Percentiles rank a stretch among this genome's conserved stretches.
phyloP scores from a whole-genome alignment of 441 rosid species.

The Mallotus japonicus region DNA sequence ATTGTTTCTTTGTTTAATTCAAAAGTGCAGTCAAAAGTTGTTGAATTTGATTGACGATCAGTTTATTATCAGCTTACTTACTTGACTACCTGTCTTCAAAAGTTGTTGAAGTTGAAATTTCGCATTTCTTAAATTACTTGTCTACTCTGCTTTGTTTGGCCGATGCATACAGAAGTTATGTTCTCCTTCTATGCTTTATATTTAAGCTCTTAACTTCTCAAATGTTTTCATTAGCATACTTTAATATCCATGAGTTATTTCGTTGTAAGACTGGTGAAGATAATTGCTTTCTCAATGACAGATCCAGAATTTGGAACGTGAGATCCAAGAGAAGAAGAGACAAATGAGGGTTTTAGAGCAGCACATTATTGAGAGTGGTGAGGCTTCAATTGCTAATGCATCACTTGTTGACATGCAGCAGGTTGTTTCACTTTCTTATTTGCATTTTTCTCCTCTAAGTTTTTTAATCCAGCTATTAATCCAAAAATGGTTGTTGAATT shows the following conservation, averaged over 20 bases:
- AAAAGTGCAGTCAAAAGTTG: not conserved
- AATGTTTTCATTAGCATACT: not conserved
- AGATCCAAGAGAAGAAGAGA: slow-evolving; percentile 87
- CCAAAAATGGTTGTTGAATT: slow-evolving; percentile 14
- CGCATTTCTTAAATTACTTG: not conserved
- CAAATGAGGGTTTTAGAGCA: slow-evolving; percentile 87
- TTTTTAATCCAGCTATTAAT: slow-evolving; percentile 14
- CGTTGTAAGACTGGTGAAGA: slow-evolving; percentile 11
- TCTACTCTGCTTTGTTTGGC: not conserved
- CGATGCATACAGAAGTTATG: not conserved
- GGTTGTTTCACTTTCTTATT: slow-evolving; percentile 41
- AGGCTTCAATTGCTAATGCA: slow-evolving; percentile 90
- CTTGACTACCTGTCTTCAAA: not conserved
- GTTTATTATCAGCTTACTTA: not conserved
- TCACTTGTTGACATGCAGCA: slow-evolving; percentile 94
- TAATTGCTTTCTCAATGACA: slow-evolving; percentile 34
- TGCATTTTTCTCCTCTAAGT: not conserved
- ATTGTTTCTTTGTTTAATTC: not conserved
- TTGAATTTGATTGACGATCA: not conserved
- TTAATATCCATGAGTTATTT: not conserved
- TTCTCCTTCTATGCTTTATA: slow-evolving; percentile 11
- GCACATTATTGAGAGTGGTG: slow-evolving; percentile 82
- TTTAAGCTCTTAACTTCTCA: slow-evolving; percentile 13
- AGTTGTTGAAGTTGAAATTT: not conserved
- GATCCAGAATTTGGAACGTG: slow-evolving; percentile 84